Evolutionary conservation across 257 asterid genomes (phyloP).

Genomic region (Jacaranda copaia): DNA sequence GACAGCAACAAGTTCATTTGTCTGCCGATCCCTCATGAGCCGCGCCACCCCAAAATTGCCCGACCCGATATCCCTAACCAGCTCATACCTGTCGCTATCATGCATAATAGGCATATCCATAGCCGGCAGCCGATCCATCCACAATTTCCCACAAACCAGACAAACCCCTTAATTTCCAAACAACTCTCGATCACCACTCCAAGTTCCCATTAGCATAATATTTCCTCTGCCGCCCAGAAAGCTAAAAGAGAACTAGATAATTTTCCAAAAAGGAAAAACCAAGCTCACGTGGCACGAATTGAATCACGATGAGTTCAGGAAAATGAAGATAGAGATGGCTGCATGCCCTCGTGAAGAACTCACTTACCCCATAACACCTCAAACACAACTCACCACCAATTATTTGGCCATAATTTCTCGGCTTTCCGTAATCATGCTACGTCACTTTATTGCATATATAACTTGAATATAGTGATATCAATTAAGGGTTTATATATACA

Average conservation of each 20-base stretch:
- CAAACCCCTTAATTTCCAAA: slow-evolving; percentile 7
- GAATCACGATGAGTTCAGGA: slow-evolving; percentile 46
- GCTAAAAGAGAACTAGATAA: slow-evolving; percentile 22
- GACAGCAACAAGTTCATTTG: slow-evolving; percentile 91
- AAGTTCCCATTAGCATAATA: slow-evolving; percentile 1
- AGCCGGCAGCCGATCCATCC: slow-evolving; percentile 79
- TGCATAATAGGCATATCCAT: slow-evolving; percentile 98
- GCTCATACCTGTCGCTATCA: slow-evolving; percentile 89
- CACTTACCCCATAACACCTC: slow-evolving; percentile 53
- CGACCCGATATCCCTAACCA: slow-evolving; percentile 91
- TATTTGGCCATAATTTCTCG: slow-evolving; percentile 32
- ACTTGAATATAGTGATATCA: slow-evolving; percentile 24
- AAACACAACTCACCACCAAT: slow-evolving; percentile 42
- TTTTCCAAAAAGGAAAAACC: slow-evolving; percentile 1
- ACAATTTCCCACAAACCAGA: slow-evolving; percentile 6
- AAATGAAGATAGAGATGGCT: slow-evolving; percentile 43
- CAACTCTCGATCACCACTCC: slow-evolving; percentile 21
- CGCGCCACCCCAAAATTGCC: slow-evolving; percentile 98
- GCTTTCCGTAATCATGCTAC: slow-evolving; percentile 42
- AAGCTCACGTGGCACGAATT: slow-evolving; percentile 51
- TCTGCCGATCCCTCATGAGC: slow-evolving; percentile 88
- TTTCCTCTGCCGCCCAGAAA: background rate
- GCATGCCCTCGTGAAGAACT: slow-evolving; percentile 65
- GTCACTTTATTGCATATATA: slow-evolving; percentile 39
- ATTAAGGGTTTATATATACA: slow-evolving; percentile 26